Evolutionary conservation across 371 early-diverging fungal species (phyloP).

Genomic region (Chytridium lagenaria): DNA sequence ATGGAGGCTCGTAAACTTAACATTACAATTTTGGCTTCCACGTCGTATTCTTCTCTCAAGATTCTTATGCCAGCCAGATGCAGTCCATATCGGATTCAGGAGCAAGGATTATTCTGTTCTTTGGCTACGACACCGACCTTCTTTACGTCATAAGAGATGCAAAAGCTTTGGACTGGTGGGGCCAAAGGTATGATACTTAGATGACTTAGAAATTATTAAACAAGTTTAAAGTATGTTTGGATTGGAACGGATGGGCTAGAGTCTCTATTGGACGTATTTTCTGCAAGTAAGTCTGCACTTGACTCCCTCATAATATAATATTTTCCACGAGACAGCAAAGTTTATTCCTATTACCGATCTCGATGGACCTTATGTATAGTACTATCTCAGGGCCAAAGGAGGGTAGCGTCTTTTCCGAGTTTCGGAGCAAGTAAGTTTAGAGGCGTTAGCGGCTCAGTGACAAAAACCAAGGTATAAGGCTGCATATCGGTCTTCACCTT

Average conservation of each 20-base stretch:
- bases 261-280: not conserved
- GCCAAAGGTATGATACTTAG: slow-evolving; percentile 15
- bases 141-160: not conserved
- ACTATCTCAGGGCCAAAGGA: not conserved
- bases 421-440: not conserved
- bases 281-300: not conserved
- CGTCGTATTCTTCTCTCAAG: not conserved
- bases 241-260: not conserved
- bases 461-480: not conserved
- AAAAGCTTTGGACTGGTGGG: not conserved
- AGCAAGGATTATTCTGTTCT: not conserved
- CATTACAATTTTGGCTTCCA: not conserved
- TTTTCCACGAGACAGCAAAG: not conserved
- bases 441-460: not conserved
- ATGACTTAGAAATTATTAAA: no score
- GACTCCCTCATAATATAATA: not conserved
- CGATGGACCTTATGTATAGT: not conserved
- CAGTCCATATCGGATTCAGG: not conserved
- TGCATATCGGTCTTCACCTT: not conserved
- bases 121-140: slow-evolving; percentile 1
- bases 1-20: not conserved
- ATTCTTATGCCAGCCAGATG: not conserved
- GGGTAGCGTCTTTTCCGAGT: not conserved
- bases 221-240: not conserved
- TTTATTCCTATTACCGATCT: not conserved